Evolutionary conservation across 768 basidiomycete species (phyloP).

Genomic region (Termitomyces sp.): DNA sequence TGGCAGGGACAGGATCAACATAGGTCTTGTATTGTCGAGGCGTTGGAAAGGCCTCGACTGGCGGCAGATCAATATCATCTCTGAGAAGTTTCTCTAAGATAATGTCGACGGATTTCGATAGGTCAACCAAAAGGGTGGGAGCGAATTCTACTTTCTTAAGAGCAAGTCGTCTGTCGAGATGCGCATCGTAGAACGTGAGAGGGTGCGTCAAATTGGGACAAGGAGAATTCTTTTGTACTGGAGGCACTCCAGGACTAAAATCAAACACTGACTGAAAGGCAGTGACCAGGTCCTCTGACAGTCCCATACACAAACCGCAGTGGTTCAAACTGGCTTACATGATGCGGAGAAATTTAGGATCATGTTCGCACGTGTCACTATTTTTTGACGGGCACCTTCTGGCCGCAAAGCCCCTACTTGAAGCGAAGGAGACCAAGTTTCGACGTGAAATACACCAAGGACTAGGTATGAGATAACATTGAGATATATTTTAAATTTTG

Average conservation of each 20-base stretch:
- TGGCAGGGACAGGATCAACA: not conserved
- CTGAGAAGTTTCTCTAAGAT: not conserved
- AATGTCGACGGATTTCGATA: not conserved
- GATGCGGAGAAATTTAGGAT: not conserved
- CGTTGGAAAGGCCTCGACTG: not conserved
- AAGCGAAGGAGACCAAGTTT: no score
- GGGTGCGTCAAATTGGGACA: not conserved
- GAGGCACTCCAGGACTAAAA: not conserved
- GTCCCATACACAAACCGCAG: not conserved
- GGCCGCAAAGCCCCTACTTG: no score
- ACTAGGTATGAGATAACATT: no score
- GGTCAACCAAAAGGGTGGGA: not conserved
- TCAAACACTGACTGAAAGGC: not conserved
- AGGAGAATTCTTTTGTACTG: not conserved
- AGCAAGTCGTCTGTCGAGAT: constrained; percentile 3
- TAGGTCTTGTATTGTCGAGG: not conserved
- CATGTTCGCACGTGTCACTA: not conserved
- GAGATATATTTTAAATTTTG: no score
- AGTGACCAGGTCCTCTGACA: not conserved
- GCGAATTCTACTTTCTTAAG: not conserved
- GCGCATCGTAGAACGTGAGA: constrained; percentile 3
- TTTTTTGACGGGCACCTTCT: no score
- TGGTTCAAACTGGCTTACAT: not conserved
- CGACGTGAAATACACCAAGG: no score
- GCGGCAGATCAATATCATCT: not conserved